phyloP scores from a whole-genome alignment of 495 filamentous ascomycete species.

The Neurospora sp. region DNA sequence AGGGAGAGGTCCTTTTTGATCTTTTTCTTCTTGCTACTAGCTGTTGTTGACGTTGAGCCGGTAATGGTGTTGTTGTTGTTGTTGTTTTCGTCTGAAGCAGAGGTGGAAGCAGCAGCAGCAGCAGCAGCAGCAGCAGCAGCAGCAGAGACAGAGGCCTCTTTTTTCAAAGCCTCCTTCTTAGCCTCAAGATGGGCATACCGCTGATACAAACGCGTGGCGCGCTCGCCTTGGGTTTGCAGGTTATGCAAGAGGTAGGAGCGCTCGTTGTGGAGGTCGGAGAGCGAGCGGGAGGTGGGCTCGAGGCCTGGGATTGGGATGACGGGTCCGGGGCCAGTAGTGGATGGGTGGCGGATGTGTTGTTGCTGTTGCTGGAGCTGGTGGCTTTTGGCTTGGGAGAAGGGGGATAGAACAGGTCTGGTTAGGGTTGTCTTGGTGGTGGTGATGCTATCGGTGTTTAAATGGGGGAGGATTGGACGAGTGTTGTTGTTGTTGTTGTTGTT shows the following conservation, averaged over 20 bases:
- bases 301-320: slow-evolving; percentile 9
- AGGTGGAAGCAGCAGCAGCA: too few species aligned
- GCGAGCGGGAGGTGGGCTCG: slow-evolving; percentile 16
- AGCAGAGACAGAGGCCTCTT: neutral
- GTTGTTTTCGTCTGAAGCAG: neutral
- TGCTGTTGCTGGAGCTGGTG: neutral
- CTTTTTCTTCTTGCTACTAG: slow-evolving; percentile 3
- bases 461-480: neutral
- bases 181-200: slow-evolving; percentile 20
- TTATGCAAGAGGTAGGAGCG: slow-evolving; percentile 26
- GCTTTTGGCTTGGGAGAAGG: neutral
- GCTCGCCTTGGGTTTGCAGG: slow-evolving; percentile 26
- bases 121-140: too few species aligned
- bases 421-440: neutral
- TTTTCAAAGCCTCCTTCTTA: neutral
- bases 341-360: neutral
- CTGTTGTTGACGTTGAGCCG: neutral
- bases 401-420: neutral
- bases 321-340: neutral
- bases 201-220: slow-evolving; percentile 21
- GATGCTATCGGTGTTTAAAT: neutral
- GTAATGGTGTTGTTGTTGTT: neutral
- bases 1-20: slow-evolving; percentile 5
- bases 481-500: neutral
- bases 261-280: slow-evolving; percentile 30